Evolutionary conservation across 495 filamentous ascomycete species (phyloP).

Genomic region (Neurospora pannonica): DNA sequence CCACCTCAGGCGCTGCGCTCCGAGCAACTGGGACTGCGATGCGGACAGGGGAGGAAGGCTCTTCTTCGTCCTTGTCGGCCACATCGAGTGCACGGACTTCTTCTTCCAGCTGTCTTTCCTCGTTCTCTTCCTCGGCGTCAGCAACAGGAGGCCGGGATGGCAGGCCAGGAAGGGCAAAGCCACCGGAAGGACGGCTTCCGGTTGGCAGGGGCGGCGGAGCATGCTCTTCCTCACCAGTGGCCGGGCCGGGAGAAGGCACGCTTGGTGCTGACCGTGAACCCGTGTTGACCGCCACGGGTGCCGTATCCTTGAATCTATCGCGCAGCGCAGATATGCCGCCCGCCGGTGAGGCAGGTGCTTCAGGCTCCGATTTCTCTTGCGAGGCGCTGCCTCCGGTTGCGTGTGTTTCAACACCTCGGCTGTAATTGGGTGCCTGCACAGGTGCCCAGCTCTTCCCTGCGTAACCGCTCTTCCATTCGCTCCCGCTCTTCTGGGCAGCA

Average conservation of each 20-base stretch:
- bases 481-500: slow-evolving; percentile 57
- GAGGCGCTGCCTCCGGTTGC: slow-evolving; percentile 46
- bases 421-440: slow-evolving; percentile 62
- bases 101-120: slow-evolving; percentile 31
- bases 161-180: slow-evolving; percentile 66
- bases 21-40: slow-evolving; percentile 80
- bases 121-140: slow-evolving; percentile 46
- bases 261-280: slow-evolving; percentile 35
- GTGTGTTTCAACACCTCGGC: slow-evolving; percentile 53
- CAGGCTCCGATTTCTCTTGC: slow-evolving; percentile 31
- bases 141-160: slow-evolving; percentile 48
- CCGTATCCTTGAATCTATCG: slow-evolving; percentile 64
- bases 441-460: slow-evolving; percentile 80
- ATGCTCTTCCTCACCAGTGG: slow-evolving; percentile 29
- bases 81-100: slow-evolving; percentile 33
- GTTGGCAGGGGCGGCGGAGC: slow-evolving; percentile 49
- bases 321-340: slow-evolving; percentile 60
- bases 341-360: slow-evolving; percentile 31
- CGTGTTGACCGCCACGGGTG: slow-evolving; percentile 49
- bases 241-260: slow-evolving; percentile 10
- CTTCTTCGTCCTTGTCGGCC: slow-evolving; percentile 24
- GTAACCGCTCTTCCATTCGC: slow-evolving; percentile 85
- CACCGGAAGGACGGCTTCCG: slow-evolving; percentile 52
- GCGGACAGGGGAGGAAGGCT: slow-evolving; percentile 63
- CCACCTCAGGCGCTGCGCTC: slow-evolving; percentile 40